Evolutionary conservation across 257 asterid species (phyloP).

Genomic region (Echites panduratus): DNA sequence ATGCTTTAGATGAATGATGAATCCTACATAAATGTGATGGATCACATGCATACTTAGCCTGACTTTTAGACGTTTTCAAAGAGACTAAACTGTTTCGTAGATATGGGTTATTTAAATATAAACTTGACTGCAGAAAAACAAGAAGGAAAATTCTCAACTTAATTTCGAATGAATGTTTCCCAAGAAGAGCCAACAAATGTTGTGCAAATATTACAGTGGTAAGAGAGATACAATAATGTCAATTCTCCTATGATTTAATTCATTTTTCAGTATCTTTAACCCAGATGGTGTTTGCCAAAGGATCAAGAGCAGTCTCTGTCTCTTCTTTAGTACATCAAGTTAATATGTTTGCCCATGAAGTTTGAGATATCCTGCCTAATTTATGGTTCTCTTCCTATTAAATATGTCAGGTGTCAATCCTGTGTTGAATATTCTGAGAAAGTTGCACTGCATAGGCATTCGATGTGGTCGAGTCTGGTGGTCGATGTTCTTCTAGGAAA

Average conservation of each 20-base stretch:
- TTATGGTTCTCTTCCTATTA: conserved; percentile 16
- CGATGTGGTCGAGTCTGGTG: conserved; percentile 64
- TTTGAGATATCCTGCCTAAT: not conserved
- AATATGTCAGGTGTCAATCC: conserved; percentile 53
- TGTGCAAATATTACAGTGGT: not conserved
- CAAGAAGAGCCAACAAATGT: not conserved
- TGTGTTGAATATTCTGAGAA: conserved; percentile 82
- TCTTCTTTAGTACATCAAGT: not conserved
- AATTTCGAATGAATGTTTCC: not conserved
- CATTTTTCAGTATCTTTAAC: not conserved
- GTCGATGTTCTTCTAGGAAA: conserved; percentile 78
- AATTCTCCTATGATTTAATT: not conserved
- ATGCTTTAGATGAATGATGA: not conserved
- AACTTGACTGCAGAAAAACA: not conserved
- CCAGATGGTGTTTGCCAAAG: not conserved
- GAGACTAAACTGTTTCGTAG: not conserved
- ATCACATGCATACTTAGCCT: not conserved
- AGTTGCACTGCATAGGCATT: conserved; percentile 59
- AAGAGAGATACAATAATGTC: not conserved
- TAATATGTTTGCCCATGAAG: not conserved
- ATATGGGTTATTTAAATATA: not conserved
- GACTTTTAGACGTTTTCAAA: not conserved
- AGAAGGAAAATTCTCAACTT: not conserved
- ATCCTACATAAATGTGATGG: not conserved
- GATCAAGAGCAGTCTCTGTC: too few species aligned